These are phyloP conservation scores for Saprolegnia parasitica DNA, from an alignment of 352 stramenopile species.

Conservation along the genomic window DNA sequence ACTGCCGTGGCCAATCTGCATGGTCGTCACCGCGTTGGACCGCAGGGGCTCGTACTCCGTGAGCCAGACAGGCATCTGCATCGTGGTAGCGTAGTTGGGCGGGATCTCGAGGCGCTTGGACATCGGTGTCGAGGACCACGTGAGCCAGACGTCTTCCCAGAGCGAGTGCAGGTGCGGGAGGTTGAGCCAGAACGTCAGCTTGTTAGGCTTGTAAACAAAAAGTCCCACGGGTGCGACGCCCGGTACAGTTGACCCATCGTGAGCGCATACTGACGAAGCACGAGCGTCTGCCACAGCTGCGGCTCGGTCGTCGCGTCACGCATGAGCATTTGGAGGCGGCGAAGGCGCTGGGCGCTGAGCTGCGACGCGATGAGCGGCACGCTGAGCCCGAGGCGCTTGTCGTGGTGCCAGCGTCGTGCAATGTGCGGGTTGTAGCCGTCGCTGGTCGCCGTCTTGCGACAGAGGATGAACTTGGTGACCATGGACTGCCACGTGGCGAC, in stretches of 20 bases:
- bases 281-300: neutral
- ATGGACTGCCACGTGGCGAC: constrained; percentile 12
- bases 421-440: neutral
- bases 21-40: too few species aligned
- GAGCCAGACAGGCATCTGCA: constrained; percentile 8
- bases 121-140: neutral
- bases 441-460: neutral
- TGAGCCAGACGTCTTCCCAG: constrained; percentile 12
- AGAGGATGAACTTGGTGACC: constrained; percentile 3
- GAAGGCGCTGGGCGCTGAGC: neutral
- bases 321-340: neutral
- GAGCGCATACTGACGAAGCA: neutral
- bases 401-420: neutral
- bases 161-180: constrained; percentile 2
- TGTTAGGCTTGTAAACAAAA: neutral
- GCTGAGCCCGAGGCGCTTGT: neutral
- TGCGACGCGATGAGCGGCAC: neutral
- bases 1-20: too few species aligned
- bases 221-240: constrained; percentile 2
- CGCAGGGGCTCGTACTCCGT: neutral
- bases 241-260: neutral
- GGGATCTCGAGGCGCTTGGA: neutral
- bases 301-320: neutral
- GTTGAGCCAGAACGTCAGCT: neutral
- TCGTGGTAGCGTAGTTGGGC: neutral